These are phyloP conservation scores for Tulasnella sp. DNA, from an alignment of 768 basidiomycete species.

Conservation along the genomic window DNA sequence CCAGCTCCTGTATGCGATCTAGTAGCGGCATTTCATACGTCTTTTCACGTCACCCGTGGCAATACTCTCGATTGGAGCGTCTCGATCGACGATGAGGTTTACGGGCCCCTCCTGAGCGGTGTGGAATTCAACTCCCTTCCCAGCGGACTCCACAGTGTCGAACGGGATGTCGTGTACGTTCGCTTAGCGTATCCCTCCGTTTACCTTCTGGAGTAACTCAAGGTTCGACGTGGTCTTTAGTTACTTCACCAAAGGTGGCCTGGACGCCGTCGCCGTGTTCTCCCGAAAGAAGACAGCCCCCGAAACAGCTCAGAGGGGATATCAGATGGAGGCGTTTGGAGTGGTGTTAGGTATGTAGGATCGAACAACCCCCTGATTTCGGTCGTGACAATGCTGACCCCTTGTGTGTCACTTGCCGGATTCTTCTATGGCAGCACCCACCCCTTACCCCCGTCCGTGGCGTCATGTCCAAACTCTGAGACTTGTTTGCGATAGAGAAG, in stretches of 20 bases:
- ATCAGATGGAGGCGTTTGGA: constrained; percentile 16
- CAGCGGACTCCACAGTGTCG: constrained; percentile 68
- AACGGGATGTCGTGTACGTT: constrained; percentile 58
- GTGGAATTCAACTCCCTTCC: constrained; percentile 75
- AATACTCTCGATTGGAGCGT: constrained; percentile 70
- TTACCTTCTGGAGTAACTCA: neutral
- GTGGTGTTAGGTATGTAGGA: constrained; percentile 14
- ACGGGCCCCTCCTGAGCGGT: constrained; percentile 54
- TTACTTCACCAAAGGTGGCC: constrained; percentile 57
- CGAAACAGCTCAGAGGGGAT: constrained; percentile 35
- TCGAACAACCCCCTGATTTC: neutral
- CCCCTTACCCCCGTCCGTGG: constrained; percentile 61
- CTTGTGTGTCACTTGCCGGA: neutral
- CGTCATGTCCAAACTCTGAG: constrained; percentile 53
- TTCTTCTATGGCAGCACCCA: constrained; percentile 22
- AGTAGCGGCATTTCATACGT: constrained; percentile 72
- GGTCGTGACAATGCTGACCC: neutral
- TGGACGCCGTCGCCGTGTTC: constrained; percentile 65
- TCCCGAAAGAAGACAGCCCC: constrained; percentile 54
- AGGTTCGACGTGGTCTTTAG: constrained; percentile 27
- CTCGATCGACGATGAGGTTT: constrained; percentile 40
- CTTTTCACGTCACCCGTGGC: constrained; percentile 73
- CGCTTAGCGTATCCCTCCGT: neutral
- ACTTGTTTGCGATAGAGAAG: constrained; percentile 40
- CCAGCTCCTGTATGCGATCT: too few relatives aligned